phyloP scores from a whole-genome alignment of 768 basidiomycete genomes.

The Daedalea quercina region DNA sequence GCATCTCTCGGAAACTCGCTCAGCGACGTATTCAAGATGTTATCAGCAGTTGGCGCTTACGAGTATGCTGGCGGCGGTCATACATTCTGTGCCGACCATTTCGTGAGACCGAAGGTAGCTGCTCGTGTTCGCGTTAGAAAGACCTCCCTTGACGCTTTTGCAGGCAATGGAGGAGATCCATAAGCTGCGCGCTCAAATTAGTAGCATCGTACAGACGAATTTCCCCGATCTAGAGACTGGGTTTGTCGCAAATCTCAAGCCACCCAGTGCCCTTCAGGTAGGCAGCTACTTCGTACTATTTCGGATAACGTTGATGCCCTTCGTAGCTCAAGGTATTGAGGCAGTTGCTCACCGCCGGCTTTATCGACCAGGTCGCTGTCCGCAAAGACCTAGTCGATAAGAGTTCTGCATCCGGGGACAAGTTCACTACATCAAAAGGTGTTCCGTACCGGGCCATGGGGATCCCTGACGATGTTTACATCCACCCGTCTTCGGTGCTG shows the following conservation, averaged over 20 bases:
- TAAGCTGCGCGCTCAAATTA: constrained; percentile 87
- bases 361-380: constrained; percentile 93
- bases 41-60: constrained; percentile 96
- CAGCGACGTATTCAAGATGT: constrained; percentile 81
- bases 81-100: constrained; percentile 82
- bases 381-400: constrained; percentile 77
- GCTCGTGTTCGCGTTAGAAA: neutral
- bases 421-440: constrained; percentile 70
- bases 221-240: constrained; percentile 59
- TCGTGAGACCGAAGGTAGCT: constrained; percentile 80
- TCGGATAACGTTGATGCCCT: constrained; percentile 4
- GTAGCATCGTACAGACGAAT: constrained; percentile 73
- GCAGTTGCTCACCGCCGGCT: constrained; percentile 82
- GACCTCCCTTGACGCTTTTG: neutral
- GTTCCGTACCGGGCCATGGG: constrained; percentile 81
- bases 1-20: constrained; percentile 68
- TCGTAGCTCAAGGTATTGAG: constrained; percentile 79
- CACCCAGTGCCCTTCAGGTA: constrained; percentile 78
- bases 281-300: constrained; percentile 6
- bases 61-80: constrained; percentile 82
- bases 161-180: constrained; percentile 99
- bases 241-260: constrained; percentile 59
- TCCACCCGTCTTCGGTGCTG: constrained; percentile 86
- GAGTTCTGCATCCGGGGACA: constrained; percentile 48
- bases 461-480: constrained; percentile 79